Percentiles rank a stretch among this genome's conserved stretches.
These are phyloP conservation scores for Fusarium sublunatum DNA, from an alignment of 2,329 filamentous ascomycete genomes.

Conservation along the genomic window DNA sequence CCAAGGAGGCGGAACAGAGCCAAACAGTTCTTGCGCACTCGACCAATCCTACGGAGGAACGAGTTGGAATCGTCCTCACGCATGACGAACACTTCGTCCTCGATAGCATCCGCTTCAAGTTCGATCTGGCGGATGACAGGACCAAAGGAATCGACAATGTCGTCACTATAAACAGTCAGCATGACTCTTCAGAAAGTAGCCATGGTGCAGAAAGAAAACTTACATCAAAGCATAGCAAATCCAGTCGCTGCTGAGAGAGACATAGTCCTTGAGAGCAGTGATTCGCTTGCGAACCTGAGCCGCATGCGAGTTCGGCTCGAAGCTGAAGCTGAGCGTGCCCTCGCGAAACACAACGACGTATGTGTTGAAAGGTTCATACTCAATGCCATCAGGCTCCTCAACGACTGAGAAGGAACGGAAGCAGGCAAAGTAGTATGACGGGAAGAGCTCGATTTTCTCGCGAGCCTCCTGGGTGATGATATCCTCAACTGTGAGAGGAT, in stretches of 20 bases:
- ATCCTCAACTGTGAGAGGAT: conserved; percentile 95
- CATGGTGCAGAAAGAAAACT: conserved; percentile 50
- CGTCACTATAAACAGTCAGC: conserved; percentile 69
- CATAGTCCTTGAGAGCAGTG: conserved; percentile 91
- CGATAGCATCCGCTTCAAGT: conserved; percentile 88
- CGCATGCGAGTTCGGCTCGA: conserved; percentile 86
- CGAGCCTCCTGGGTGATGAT: conserved; percentile 95
- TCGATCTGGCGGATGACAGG: conserved; percentile 90
- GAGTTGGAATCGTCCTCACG: conserved; percentile 88
- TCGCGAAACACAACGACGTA: conserved; percentile 98
- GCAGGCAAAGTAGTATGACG: conserved; percentile 97
- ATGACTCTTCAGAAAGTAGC: conserved; percentile 29
- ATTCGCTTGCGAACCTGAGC: conserved; percentile 92
- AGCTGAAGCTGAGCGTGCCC: conserved; percentile 94
- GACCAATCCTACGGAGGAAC: conserved; percentile 89
- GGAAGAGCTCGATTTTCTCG: conserved; percentile 98
- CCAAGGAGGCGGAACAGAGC: conserved; percentile 91
- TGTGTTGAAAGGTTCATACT: conserved; percentile 94
- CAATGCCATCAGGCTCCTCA: conserved; percentile 80
- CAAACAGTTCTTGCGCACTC: conserved; percentile 94
- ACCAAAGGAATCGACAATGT: conserved; percentile 96
- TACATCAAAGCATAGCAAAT: conserved; percentile 98
- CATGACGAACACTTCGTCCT: conserved; percentile 94
- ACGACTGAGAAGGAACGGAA: conserved; percentile 92
- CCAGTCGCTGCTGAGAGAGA: conserved; percentile 95